Evolutionary conservation across 2,329 filamentous ascomycete genomes (phyloP).

Genomic region (Ceratocystis colombiana): DNA sequence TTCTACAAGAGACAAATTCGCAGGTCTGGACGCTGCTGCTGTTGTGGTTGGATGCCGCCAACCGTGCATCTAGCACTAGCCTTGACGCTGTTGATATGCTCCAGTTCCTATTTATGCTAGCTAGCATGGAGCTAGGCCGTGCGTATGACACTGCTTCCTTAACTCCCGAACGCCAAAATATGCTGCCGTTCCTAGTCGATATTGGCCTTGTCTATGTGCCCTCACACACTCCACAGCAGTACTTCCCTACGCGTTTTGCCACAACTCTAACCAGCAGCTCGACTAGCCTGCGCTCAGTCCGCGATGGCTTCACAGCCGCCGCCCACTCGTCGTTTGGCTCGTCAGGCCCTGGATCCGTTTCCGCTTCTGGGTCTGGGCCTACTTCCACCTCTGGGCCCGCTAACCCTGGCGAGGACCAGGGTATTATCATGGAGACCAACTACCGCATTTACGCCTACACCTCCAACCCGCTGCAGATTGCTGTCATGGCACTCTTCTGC

Average conservation of each 20-base stretch:
- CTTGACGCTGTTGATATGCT: constrained; percentile 91
- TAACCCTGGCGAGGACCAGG: constrained; percentile 44
- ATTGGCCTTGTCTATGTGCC: constrained; percentile 83
- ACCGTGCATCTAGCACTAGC: constrained; percentile 45
- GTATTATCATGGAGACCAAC: constrained; percentile 95
- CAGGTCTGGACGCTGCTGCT: constrained; percentile 95
- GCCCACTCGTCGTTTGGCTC: constrained; percentile 36
- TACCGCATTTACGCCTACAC: constrained; percentile 97
- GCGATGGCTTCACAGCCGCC: constrained; percentile 58
- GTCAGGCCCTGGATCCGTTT: constrained; percentile 29
- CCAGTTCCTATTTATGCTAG: constrained; percentile 90
- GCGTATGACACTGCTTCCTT: constrained; percentile 82
- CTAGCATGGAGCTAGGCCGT: constrained; percentile 80
- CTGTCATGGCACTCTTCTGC: constrained; percentile 81
- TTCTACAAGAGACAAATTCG: constrained; percentile 88
- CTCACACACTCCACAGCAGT: constrained; percentile 47
- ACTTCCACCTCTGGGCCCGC: constrained; percentile 39
- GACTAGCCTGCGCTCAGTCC: constrained; percentile 57
- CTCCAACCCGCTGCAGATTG: constrained; percentile 83
- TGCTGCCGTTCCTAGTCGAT: constrained; percentile 82
- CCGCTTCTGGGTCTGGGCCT: no score
- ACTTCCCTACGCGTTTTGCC: constrained; percentile 86
- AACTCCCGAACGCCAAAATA: constrained; percentile 69
- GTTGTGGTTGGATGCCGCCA: constrained; percentile 80
- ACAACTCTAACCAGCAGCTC: constrained; percentile 86